These are phyloP conservation scores for Phytophthora crassamura DNA, from an alignment of 352 stramenopile genomes.

Conservation along the genomic window DNA sequence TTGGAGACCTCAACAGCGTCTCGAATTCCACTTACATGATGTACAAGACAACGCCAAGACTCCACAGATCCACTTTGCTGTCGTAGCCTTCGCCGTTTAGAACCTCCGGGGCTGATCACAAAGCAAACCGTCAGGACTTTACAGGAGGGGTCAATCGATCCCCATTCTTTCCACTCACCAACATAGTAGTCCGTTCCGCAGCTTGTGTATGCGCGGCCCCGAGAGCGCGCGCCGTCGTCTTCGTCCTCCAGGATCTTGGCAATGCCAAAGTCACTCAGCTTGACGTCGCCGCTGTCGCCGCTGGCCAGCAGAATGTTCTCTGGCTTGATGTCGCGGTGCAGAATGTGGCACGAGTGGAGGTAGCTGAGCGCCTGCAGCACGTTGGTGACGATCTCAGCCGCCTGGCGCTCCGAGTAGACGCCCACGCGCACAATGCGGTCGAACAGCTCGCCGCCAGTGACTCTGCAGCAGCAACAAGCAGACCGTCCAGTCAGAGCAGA, in stretches of 20 bases:
- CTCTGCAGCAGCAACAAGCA: conserved; percentile 37
- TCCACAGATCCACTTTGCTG: conserved; percentile 90
- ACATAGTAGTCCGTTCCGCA: conserved; percentile 91
- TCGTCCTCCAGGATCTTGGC: conserved; percentile 86
- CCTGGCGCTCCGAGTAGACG: conserved; percentile 85
- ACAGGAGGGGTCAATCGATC: background rate
- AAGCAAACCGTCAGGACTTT: conserved; percentile 5
- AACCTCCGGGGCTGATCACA: conserved; percentile 71
- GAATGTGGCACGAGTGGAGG: conserved; percentile 82
- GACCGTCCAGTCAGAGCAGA: background rate
- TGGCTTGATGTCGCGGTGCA: conserved; percentile 86
- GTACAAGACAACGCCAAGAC: conserved; percentile 86
- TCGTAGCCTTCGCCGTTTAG: conserved; percentile 88
- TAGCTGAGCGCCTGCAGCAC: conserved; percentile 78
- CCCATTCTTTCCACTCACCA: conserved; percentile 37
- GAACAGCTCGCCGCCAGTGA: conserved; percentile 87
- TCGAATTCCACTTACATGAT: conserved; percentile 70
- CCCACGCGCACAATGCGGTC: conserved; percentile 84
- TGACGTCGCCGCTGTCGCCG: conserved; percentile 77
- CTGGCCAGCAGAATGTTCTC: conserved; percentile 85
- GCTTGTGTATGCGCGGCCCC: conserved; percentile 85
- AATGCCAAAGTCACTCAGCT: conserved; percentile 87
- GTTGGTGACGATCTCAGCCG: conserved; percentile 75
- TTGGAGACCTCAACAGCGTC: background rate
- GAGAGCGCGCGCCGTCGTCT: conserved; percentile 70